Evolutionary conservation across 2,329 filamentous ascomycete species (phyloP), one percentile per base, ranked within the genome.

Genomic region (Phialocephala sp.): DNA sequence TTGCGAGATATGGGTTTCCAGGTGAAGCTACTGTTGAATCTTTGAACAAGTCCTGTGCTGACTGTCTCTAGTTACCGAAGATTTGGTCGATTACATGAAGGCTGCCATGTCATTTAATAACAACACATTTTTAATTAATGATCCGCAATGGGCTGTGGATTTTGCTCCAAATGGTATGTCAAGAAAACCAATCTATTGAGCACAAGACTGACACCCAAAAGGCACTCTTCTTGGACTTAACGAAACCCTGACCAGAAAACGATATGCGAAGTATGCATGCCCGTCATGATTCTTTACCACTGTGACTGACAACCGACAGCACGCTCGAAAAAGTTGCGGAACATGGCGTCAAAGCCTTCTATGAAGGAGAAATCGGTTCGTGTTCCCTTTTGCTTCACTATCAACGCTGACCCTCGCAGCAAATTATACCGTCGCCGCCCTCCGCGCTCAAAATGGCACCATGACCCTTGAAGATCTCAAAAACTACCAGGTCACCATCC

Each of bases 21-120:
- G 73, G 75, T 76, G 70, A 8, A 63, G 65, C 1, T 22, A 22
- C 11, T 27, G 5, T 15, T 4, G 37, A 32, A 20, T 35, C 5
- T 39, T 39, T 41, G 11, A 37, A 15, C 11, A 57, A 12, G 15
- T 12, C 4, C 35, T 2, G 22, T 62, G 60, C 69, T 74, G 65
- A 76, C 63, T 15, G 18, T 52, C 43, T 9, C 5, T 76, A 20
- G 86, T 97, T 1, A 91, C 86, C 2, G 81, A 86, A 62, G 94
- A 98, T 75, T 80, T 94, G 24, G 84, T 93, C 24, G 83, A 82
- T 9, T 94, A 94, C 73, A 94, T 97, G 85, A 75, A 81, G 0
- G 80, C 76, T 2, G 85, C 84, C 9, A 72, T 80, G 32, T 27
- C 50, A 15, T 54, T 54, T 12, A 12, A 12, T 32, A 60, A 69